Conservation (phyloP, 2,329 filamentous ascomycete genomes). For the Fusarium falciforme region DNA sequence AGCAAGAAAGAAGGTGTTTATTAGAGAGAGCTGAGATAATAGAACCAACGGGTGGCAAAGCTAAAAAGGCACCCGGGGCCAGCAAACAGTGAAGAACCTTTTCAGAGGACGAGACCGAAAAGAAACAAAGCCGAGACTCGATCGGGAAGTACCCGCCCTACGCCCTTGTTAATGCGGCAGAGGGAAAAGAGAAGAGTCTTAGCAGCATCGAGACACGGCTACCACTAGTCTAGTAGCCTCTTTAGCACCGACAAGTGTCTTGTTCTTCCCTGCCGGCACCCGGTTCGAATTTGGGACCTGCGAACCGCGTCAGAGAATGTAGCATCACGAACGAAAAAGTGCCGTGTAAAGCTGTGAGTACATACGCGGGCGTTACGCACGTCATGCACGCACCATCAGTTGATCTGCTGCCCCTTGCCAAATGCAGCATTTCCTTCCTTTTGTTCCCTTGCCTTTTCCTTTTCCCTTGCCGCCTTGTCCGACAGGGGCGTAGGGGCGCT, state of each 20-base stretch:
- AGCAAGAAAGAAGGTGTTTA: slow-evolving; percentile 2
- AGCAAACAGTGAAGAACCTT: neutral
- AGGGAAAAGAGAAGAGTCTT: neutral
- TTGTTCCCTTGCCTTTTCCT: neutral
- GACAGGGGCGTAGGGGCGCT: neutral
- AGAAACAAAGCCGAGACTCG: slow-evolving; percentile 10
- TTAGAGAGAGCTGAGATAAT: slow-evolving; percentile 26
- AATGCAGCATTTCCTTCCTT: neutral
- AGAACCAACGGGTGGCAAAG: slow-evolving; percentile 22
- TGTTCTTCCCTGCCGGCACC: neutral
- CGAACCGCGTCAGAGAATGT: neutral
- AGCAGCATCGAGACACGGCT: slow-evolving; percentile 11
- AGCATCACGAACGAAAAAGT: neutral
- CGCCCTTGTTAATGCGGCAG: slow-evolving; percentile 1
- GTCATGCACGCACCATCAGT: neutral
- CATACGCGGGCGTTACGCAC: neutral
- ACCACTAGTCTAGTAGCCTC: neutral
- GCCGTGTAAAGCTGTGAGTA: neutral
- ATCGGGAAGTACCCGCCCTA: slow-evolving; percentile 8
- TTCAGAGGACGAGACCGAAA: neutral
- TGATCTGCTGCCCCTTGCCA: neutral
- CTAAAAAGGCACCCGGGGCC: neutral
- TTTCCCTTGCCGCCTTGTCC: neutral
- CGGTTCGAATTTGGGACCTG: neutral
- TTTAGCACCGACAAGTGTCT: neutral